A percentile compares a stretch with the other conserved stretches of the same genome.
Evolutionary conservation across 202 grass and related monocot genomes (phyloP).

Genomic region (Panicum virgatum): DNA sequence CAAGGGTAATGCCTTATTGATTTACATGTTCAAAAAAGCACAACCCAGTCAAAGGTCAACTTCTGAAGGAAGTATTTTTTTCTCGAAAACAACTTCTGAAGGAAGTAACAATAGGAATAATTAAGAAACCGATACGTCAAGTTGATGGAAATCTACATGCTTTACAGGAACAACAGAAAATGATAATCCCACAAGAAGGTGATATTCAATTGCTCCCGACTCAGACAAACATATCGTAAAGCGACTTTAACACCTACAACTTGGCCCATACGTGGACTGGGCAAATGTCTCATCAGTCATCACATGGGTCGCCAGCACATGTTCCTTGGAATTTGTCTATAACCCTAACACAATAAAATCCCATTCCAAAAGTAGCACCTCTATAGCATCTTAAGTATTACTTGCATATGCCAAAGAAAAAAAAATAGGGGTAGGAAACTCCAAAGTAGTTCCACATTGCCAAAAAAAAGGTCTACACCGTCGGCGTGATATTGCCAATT

Average conservation of each 20-base stretch:
- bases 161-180: background rate
- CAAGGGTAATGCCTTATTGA: no score
- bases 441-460: background rate
- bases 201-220: conserved; percentile 27
- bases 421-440: no score
- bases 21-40: no score
- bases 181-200: background rate
- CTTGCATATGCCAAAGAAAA: background rate
- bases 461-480: background rate
- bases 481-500: no score
- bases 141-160: background rate
- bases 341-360: background rate
- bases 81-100: no score
- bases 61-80: no score
- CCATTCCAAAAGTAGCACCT: background rate
- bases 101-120: no score
- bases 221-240: conserved; percentile 31
- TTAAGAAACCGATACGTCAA: no score
- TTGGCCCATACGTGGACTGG: background rate
- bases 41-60: no score
- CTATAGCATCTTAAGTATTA: background rate
- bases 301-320: conserved; percentile 11
- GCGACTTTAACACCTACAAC: conserved; percentile 3
- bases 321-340: background rate
- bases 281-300: background rate